A percentile compares a stretch with the other conserved stretches of the same genome.
phyloP scores from a whole-genome alignment of 345 rosid genomes.

The Syzygium grande region DNA sequence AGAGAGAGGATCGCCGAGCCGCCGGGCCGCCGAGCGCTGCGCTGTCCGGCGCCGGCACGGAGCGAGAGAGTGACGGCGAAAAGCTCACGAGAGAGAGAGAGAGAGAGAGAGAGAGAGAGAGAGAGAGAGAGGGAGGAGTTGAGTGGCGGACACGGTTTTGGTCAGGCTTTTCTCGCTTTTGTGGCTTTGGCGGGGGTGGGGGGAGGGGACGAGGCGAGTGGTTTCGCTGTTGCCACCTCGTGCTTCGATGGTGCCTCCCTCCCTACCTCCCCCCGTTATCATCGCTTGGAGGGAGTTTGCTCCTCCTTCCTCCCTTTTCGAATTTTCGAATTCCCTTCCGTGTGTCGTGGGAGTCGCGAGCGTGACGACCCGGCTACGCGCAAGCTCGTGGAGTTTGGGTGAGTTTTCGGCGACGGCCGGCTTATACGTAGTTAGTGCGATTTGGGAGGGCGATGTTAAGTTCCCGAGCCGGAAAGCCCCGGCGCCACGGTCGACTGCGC shows the following conservation, averaged over 20 bases:
- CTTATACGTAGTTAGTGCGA: background rate
- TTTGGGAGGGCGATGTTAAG: background rate
- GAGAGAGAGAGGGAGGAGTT: background rate
- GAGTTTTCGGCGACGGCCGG: too few species aligned
- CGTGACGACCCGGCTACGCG: background rate
- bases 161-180: constrained; percentile 3
- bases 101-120: background rate
- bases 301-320: constrained; percentile 2
- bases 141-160: background rate
- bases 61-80: background rate
- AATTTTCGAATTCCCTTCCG: background rate
- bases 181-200: constrained; percentile 20
- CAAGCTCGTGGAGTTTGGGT: background rate
- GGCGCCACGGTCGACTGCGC: background rate
- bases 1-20: background rate
- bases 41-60: background rate
- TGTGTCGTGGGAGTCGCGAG: too few species aligned
- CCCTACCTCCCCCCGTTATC: constrained; percentile 12
- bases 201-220: constrained; percentile 6
- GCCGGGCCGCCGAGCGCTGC: background rate
- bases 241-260: constrained; percentile 4
- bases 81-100: background rate
- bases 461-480: background rate
- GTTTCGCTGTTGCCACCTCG: background rate
- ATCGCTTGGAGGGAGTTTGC: constrained; percentile 77